Percentiles rank a stretch among this genome's conserved stretches.
phyloP scores from a whole-genome alignment of 352 stramenopile species.

The Thraustotheca clavata region DNA sequence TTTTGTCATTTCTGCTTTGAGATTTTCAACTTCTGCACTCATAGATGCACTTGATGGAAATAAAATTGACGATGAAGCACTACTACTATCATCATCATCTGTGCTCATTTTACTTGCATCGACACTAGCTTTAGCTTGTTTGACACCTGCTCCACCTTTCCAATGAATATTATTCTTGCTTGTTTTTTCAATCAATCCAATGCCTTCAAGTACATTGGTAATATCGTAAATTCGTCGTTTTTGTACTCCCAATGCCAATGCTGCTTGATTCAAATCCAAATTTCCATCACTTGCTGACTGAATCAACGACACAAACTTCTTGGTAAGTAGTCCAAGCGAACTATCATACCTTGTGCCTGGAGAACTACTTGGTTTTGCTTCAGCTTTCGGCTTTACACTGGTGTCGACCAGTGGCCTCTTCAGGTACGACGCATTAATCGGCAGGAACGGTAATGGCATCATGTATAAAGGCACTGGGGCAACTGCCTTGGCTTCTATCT shows the following conservation, averaged over 20 bases:
- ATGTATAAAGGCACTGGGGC: slow-evolving; percentile 14
- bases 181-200: slow-evolving; percentile 95
- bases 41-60: background rate
- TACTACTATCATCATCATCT: slow-evolving; percentile 36
- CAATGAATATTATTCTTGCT: slow-evolving; percentile 98
- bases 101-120: slow-evolving; percentile 41
- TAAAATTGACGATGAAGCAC: background rate
- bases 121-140: background rate
- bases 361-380: slow-evolving; percentile 24
- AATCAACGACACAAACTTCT: slow-evolving; percentile 96
- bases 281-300: slow-evolving; percentile 78
- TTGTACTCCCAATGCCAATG: slow-evolving; percentile 67
- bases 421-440: slow-evolving; percentile 19
- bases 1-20: slow-evolving; percentile 69
- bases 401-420: background rate
- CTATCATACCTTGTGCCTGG: slow-evolving; percentile 91
- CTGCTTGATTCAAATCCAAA: slow-evolving; percentile 93
- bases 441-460: slow-evolving; percentile 19
- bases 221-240: slow-evolving; percentile 99
- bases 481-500: background rate
- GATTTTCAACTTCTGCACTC: slow-evolving; percentile 38
- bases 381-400: background rate
- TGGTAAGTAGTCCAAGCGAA: slow-evolving; percentile 93
- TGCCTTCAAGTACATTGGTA: slow-evolving; percentile 97
- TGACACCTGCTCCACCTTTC: slow-evolving; percentile 57